A percentile compares a stretch with the other conserved stretches of the same genome.
phyloP scores from a whole-genome alignment of 2,329 filamentous ascomycete species.

The Phialocephala subalpina region DNA sequence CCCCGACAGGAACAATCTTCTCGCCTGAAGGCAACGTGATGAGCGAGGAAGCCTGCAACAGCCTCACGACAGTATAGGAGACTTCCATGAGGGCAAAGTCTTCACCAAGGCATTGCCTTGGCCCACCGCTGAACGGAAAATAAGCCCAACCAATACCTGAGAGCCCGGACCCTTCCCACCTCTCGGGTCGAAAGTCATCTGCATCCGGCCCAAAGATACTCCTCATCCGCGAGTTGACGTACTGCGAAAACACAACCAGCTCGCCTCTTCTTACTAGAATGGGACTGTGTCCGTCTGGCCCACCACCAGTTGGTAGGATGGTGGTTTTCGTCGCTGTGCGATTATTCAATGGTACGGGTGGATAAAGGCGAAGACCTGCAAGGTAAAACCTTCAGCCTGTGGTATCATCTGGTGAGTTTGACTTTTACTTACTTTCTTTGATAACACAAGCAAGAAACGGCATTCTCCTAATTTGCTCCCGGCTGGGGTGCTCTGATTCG shows the following conservation, averaged over 20 bases:
- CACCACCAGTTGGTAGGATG: background rate
- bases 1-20: too few species aligned
- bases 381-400: background rate
- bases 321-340: background rate
- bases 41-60: constrained; percentile 38
- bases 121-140: constrained; percentile 40
- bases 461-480: constrained; percentile 2
- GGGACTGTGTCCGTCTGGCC: background rate
- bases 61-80: constrained; percentile 43
- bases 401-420: background rate
- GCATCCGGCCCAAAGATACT: background rate
- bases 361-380: background rate
- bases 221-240: background rate
- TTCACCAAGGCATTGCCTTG: constrained; percentile 46
- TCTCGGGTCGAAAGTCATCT: background rate
- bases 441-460: background rate
- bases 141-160: constrained; percentile 5
- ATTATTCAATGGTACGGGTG: background rate
- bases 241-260: background rate
- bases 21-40: background rate
- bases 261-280: background rate
- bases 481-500: background rate
- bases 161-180: background rate
- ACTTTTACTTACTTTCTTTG: constrained; percentile 4
- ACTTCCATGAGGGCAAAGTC: constrained; percentile 47